Base-by-base conservation (phyloP, 2,329 filamentous ascomycete species). In the Microdochium trichocladiopsis region DNA sequence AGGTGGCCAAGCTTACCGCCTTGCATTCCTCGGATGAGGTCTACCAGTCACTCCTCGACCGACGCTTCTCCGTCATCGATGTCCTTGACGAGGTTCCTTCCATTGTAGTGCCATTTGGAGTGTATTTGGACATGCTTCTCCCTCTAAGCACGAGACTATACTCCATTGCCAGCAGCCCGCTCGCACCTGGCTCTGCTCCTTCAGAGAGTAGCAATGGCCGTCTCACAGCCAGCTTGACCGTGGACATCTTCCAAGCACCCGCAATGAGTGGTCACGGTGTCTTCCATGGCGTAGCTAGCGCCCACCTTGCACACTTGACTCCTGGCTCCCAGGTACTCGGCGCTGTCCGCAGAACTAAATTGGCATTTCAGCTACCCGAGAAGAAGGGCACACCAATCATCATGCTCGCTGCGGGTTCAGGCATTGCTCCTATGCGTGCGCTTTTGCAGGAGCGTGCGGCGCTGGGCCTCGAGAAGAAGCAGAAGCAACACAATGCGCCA, bases 341-440 rank as follows among this genome's bases (percentile, higher is more conserved):
- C 4, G 65, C 72, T 1, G 73, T 77, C 52, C 61, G 65, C 2
- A 57, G 53, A 1, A 64, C 65, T 0, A 66, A 69, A 56, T 59
- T 63, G 1, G 66, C 72, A 8, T 80, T 82, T 67, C 73, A 74
- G 52, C 71, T 80, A 0, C 78, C 79, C 0, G 57, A 63, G 14
- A 69, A 74, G 0, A 72, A 72, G 50, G 72, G 62, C 36, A 75
- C 70, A 0, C 78, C 79, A 1, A 60, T 82, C 43, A 72, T 83
- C 57, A 74, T 75, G 63, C 63, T 81, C n/a, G 73, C 66, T 3
- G 77, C 77, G 1, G 78, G 78, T 4, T 75, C 78, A 0, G 83
- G 82, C 0, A 65, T 86, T 1, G 82, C 82, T 0, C 83, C 83
- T 0, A 84, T 86, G 72, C 74, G 80, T 0, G 82, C 77, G 0